Evolutionary conservation across 2,329 filamentous ascomycete genomes (phyloP).

Genomic region (Phoma sp.): DNA sequence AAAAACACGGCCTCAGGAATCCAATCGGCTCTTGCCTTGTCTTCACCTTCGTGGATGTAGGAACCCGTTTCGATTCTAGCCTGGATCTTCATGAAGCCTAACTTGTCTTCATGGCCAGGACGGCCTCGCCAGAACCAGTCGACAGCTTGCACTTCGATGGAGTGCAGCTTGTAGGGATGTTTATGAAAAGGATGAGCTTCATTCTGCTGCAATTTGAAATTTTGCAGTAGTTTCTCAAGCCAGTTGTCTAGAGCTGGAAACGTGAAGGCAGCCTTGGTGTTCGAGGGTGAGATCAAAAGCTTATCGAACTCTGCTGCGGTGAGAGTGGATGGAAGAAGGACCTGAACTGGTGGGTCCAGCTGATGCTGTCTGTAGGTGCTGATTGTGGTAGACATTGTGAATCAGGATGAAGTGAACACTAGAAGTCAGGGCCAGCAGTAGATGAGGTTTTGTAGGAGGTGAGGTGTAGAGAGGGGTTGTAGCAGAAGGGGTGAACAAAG

Average conservation of each 20-base stretch:
- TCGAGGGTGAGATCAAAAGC: slow-evolving; percentile 5
- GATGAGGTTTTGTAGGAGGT: background rate
- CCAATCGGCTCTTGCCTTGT: slow-evolving; percentile 43
- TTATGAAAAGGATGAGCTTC: slow-evolving; percentile 58
- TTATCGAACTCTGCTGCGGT: slow-evolving; percentile 37
- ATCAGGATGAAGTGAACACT: background rate
- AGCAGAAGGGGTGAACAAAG: background rate
- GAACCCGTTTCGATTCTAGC: slow-evolving; percentile 60
- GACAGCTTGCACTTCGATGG: slow-evolving; percentile 61
- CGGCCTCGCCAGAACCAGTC: slow-evolving; percentile 57
- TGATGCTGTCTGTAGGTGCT: slow-evolving; percentile 11
- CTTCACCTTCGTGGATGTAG: slow-evolving; percentile 35
- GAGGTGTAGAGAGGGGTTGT: background rate
- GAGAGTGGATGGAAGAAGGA: slow-evolving; percentile 54
- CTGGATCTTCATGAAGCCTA: slow-evolving; percentile 65
- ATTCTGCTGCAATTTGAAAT: slow-evolving; percentile 55
- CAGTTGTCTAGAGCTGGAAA: slow-evolving; percentile 64
- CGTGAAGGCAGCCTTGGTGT: slow-evolving; percentile 27
- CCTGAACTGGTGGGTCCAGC: slow-evolving; percentile 42
- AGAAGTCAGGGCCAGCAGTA: background rate
- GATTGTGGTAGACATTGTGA: slow-evolving; percentile 1
- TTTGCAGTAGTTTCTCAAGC: slow-evolving; percentile 58
- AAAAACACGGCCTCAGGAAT: slow-evolving; percentile 65
- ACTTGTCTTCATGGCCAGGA: slow-evolving; percentile 31
- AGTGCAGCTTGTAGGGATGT: slow-evolving; percentile 58